Evolutionary conservation across 2,329 filamentous ascomycete species (phyloP), one percentile per base, ranked within the genome.

Genomic region (Fusarium newnesense): DNA sequence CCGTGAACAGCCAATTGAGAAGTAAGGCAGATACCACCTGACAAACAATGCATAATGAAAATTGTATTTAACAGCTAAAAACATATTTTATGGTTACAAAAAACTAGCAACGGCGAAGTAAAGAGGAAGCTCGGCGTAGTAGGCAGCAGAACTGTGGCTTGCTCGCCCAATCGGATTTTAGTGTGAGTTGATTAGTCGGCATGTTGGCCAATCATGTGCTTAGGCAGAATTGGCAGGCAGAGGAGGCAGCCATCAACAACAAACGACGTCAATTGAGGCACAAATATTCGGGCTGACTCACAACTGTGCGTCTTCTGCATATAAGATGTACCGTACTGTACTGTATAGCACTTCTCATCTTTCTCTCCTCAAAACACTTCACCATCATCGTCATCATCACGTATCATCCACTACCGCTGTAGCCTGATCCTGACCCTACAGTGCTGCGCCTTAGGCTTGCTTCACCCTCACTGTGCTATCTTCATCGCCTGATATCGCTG

Each of bases 131-230:
- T 44, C 56, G 63, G 63, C 26, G 26, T 46, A 43, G 39, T 39
- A 73, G 70, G 70, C 70, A 73, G 30, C 70, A 73, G 61, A 40
- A 28, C 19, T 24, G 9, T 50, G 7, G 4, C 19, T 37, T 12
- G 21, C 7, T 8, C 5, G 26, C 2, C 70, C 70, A 73, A 73
- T 73, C 39, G 70, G 39, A 47, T 4, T 2, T 1, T 7, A 9
- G n/a, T 15, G 1, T 6, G 2, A 2, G 16, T 4, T 10, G 10
- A 9, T 12, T 24, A 36, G 24, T 13, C 21, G 5, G 15, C 5
- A 42, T 16, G 15, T 21, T 6, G 13, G 11, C 34, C 15, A 47
- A 58, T 57, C 28, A 70, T 18, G 12, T 7, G 16, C 36, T 24
- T 59, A 71, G 61, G 61, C 60, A 63, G 54, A 34, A 50, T 56